Conservation (phyloP, 176 grass and related monocot genomes). For the Avena eriantha region DNA sequence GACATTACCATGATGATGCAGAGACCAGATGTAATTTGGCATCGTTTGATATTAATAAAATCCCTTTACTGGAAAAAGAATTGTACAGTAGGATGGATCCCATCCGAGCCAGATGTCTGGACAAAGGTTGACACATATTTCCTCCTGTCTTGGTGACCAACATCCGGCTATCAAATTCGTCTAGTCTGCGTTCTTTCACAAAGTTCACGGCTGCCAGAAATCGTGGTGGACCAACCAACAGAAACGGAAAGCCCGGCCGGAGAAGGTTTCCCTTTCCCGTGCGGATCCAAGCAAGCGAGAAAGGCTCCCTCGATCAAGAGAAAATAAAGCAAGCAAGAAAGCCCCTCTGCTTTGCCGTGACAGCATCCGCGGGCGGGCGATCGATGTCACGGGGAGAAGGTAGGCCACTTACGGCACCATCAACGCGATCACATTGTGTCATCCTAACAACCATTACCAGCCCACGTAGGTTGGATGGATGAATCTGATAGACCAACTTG, state of each 20-base stretch:
- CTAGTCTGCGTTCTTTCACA: constrained; percentile 11
- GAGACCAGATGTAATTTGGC: too few relatives aligned
- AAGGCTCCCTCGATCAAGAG: too few relatives aligned
- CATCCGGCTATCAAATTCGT: constrained; percentile 27
- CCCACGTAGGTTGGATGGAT: neutral
- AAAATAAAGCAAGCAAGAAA: neutral
- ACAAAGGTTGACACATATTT: constrained; percentile 13
- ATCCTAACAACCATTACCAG: neutral
- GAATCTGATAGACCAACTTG: neutral
- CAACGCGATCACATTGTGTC: constrained; percentile 35
- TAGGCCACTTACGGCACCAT: constrained; percentile 42
- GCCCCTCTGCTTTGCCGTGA: neutral
- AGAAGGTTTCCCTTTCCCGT: constrained; percentile 18
- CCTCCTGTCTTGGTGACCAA: constrained; percentile 25
- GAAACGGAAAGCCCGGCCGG: constrained; percentile 40
- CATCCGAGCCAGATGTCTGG: neutral
- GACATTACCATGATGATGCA: too few relatives aligned
- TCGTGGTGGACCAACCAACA: constrained; percentile 54
- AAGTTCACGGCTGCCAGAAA: constrained; percentile 29
- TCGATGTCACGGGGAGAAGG: constrained; percentile 26
- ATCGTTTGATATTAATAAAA: too few relatives aligned
- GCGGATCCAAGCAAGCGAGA: neutral
- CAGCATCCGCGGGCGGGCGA: constrained; percentile 1
- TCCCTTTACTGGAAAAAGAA: too few relatives aligned
- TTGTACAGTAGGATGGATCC: too few relatives aligned